A percentile compares a stretch with the other conserved stretches of the same genome.
These are phyloP conservation scores for Elsinoe arachidis DNA, from an alignment of 2,329 filamentous ascomycete genomes.

Conservation along the genomic window DNA sequence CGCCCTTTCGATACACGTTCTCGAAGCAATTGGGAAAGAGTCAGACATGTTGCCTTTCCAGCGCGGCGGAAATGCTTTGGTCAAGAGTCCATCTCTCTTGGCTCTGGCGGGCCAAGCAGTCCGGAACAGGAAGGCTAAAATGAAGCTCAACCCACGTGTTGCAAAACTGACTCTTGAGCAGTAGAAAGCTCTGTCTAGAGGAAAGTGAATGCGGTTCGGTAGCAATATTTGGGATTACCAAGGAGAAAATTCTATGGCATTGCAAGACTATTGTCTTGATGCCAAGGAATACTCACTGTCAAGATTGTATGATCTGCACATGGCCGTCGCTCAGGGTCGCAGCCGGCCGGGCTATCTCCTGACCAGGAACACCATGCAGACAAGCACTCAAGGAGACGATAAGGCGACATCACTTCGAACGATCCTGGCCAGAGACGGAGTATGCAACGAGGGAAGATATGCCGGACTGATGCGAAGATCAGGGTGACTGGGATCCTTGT, in stretches of 20 bases:
- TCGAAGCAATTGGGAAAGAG: neutral
- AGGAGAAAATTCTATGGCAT: neutral
- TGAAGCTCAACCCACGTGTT: slow-evolving; percentile 4
- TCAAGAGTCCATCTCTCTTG: slow-evolving; percentile 10
- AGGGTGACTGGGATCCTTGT: too few species aligned
- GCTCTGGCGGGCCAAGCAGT: slow-evolving; percentile 1
- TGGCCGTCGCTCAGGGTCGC: too few species aligned
- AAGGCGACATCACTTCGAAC: too few species aligned
- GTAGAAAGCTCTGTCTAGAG: neutral
- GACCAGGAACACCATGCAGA: too few species aligned
- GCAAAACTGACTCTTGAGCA: neutral
- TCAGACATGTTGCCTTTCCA: neutral
- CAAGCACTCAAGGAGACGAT: too few species aligned
- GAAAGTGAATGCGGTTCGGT: neutral
- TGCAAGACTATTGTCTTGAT: neutral
- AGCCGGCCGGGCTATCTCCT: too few species aligned
- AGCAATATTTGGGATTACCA: neutral
- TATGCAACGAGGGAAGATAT: too few species aligned
- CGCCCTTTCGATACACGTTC: neutral
- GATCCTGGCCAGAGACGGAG: too few species aligned
- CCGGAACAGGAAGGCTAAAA: slow-evolving; percentile 8
- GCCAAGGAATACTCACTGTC: too few species aligned
- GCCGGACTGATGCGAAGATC: too few species aligned
- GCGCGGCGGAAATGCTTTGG: neutral
- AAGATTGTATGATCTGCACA: too few species aligned